These are phyloP conservation scores for Entomortierella parvispora DNA, from an alignment of 192 early-diverging fungal species.

Conservation along the genomic window DNA sequence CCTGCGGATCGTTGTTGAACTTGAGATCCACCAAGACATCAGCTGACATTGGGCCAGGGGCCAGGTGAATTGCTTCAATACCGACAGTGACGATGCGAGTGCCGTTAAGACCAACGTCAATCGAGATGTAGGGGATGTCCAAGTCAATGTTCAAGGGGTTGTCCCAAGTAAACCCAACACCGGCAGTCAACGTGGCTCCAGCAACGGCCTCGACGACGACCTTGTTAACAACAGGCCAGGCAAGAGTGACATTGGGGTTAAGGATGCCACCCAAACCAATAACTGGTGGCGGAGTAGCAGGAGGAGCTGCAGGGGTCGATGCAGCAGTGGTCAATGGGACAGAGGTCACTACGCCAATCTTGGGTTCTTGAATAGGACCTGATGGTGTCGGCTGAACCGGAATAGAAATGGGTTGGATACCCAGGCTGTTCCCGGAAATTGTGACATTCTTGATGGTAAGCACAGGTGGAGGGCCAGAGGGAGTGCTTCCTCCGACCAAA, in stretches of 20 bases:
- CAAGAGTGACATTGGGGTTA: constrained; percentile 6
- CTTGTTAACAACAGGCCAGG: constrained; percentile 17
- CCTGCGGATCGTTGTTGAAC: constrained; percentile 20
- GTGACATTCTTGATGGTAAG: background rate
- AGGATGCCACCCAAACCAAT: constrained; percentile 13
- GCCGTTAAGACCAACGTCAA: constrained; percentile 21
- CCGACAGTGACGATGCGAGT: constrained; percentile 14
- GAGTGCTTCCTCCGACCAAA: background rate
- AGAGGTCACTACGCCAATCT: background rate
- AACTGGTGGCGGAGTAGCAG: constrained; percentile 14
- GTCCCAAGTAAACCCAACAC: constrained; percentile 20
- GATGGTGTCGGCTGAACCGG: background rate
- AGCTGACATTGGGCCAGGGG: constrained; percentile 9
- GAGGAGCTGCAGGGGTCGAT: too few relatives aligned
- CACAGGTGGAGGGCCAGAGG: constrained; percentile 5
- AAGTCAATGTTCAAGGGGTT: constrained; percentile 25
- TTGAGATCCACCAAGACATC: constrained; percentile 16
- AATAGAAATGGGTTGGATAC: background rate
- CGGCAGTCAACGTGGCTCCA: constrained; percentile 16
- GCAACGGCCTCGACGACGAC: constrained; percentile 22
- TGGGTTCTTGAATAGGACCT: background rate
- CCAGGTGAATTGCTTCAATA: constrained; percentile 9
- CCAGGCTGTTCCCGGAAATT: background rate
- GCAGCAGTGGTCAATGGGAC: background rate
- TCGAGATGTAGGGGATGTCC: constrained; percentile 15